Evolutionary conservation across 2,329 filamentous ascomycete genomes (phyloP).

Genomic region (Sordariomycetes sp.): DNA sequence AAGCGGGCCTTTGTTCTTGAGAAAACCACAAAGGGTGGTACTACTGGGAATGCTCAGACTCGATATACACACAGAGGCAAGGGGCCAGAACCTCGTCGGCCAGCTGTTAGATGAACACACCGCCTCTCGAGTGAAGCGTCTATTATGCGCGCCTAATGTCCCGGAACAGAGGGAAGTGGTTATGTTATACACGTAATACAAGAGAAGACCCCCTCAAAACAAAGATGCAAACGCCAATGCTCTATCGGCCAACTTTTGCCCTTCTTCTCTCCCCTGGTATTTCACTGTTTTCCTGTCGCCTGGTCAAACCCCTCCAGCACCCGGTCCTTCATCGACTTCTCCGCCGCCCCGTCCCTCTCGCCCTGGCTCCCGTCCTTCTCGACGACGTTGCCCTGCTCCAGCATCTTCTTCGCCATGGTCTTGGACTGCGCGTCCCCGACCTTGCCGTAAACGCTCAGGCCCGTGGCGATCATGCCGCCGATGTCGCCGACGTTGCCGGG

Average conservation of each 20-base stretch:
- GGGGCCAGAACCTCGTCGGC: no score
- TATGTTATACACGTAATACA: slow-evolving; percentile 5
- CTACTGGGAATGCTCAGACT: no score
- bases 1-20: neutral
- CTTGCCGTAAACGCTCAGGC: slow-evolving; percentile 90
- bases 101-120: no score
- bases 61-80: no score
- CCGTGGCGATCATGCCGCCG: slow-evolving; percentile 91
- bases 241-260: slow-evolving; percentile 1
- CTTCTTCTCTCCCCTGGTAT: slow-evolving; percentile 4
- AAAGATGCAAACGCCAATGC: slow-evolving; percentile 6
- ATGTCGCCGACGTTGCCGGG: slow-evolving; percentile 97
- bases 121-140: neutral
- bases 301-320: slow-evolving; percentile 29
- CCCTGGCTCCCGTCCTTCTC: slow-evolving; percentile 4
- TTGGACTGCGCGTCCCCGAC: slow-evolving; percentile 72
- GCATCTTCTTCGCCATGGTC: slow-evolving; percentile 44
- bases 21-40: no score
- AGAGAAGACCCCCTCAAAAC: slow-evolving; percentile 1
- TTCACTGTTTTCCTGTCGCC: slow-evolving; percentile 10
- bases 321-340: slow-evolving; percentile 22
- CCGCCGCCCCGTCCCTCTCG: slow-evolving; percentile 6
- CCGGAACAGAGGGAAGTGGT: slow-evolving; percentile 1
- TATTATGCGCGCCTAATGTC: neutral
- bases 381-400: slow-evolving; percentile 10